Evolutionary conservation across 1,139 yeast genomes (phyloP).

Genomic region (Oligophagozyma castellii): DNA sequence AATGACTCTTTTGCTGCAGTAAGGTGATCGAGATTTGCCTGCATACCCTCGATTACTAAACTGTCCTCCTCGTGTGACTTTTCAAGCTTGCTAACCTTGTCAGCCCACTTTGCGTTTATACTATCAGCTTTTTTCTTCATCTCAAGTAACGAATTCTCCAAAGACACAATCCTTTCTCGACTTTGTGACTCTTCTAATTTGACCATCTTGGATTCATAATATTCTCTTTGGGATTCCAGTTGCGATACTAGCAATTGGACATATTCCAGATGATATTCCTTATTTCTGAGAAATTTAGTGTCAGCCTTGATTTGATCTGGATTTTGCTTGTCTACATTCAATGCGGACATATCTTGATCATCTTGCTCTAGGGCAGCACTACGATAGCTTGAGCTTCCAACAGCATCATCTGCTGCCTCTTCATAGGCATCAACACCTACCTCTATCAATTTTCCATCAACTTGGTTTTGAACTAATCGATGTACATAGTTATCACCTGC

Average conservation of each 20-base stretch:
- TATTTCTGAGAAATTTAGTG: conserved; percentile 34
- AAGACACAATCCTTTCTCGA: conserved; percentile 19
- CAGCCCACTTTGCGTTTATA: conserved; percentile 4
- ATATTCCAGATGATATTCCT: conserved; percentile 58
- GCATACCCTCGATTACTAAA: conserved; percentile 41
- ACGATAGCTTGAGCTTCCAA: conserved; percentile 2
- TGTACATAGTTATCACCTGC: conserved; percentile 89
- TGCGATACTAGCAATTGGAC: conserved; percentile 69
- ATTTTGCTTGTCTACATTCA: no score
- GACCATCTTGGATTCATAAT: conserved; percentile 53
- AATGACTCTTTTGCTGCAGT: conserved; percentile 28
- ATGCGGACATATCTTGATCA: conserved; percentile 12
- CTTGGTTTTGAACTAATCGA: conserved; percentile 67
- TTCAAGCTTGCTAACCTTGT: background rate
- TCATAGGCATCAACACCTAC: conserved; percentile 17
- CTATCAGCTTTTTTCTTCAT: conserved; percentile 3
- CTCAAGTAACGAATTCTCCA: conserved; percentile 10
- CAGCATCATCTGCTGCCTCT: conserved; percentile 3
- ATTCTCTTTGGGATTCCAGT: conserved; percentile 78
- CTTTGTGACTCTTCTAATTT: conserved; percentile 25
- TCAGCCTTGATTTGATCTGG: no score
- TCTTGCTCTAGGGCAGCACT: no score
- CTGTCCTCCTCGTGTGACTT: conserved; percentile 31
- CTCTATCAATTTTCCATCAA: conserved; percentile 77
- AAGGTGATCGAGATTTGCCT: conserved; percentile 41